phyloP scores from a whole-genome alignment of 2,329 filamentous ascomycete species.

The Paramyrothecium sp. region DNA sequence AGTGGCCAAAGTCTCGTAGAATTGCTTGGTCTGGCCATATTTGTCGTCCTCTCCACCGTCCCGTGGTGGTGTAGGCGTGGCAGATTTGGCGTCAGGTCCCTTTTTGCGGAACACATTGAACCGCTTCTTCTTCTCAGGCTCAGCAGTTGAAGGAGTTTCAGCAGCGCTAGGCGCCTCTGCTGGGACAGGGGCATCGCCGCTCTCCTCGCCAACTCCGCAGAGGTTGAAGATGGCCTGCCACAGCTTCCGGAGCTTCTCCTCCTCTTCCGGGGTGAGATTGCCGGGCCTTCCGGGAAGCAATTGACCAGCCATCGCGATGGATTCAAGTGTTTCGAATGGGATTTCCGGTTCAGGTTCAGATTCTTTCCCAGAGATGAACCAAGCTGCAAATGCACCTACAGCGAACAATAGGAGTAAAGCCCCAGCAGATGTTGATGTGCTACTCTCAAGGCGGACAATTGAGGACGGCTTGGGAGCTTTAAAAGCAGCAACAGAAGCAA shows the following conservation, averaged over 20 bases:
- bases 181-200: slow-evolving; percentile 15
- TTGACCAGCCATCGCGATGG: slow-evolving; percentile 38
- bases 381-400: slow-evolving; percentile 6
- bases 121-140: slow-evolving; percentile 67
- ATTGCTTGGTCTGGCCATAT: slow-evolving; percentile 85
- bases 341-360: background rate
- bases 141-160: slow-evolving; percentile 20
- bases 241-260: slow-evolving; percentile 82
- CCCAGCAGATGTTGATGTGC: background rate
- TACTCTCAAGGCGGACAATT: background rate
- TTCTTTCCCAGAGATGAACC: background rate
- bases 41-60: slow-evolving; percentile 72
- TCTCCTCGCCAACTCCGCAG: slow-evolving; percentile 56
- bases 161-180: slow-evolving; percentile 13
- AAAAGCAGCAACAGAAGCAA: background rate
- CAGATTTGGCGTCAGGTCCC: slow-evolving; percentile 47
- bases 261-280: slow-evolving; percentile 86
- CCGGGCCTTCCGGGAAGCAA: slow-evolving; percentile 71
- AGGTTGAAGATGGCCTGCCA: slow-evolving; percentile 78
- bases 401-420: background rate
- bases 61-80: slow-evolving; percentile 33
- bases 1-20: slow-evolving; percentile 75
- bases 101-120: slow-evolving; percentile 67
- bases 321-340: slow-evolving; percentile 6
- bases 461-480: background rate